phyloP scores from a whole-genome alignment of 1,139 yeast species.

The Tardiomyces blankii region DNA sequence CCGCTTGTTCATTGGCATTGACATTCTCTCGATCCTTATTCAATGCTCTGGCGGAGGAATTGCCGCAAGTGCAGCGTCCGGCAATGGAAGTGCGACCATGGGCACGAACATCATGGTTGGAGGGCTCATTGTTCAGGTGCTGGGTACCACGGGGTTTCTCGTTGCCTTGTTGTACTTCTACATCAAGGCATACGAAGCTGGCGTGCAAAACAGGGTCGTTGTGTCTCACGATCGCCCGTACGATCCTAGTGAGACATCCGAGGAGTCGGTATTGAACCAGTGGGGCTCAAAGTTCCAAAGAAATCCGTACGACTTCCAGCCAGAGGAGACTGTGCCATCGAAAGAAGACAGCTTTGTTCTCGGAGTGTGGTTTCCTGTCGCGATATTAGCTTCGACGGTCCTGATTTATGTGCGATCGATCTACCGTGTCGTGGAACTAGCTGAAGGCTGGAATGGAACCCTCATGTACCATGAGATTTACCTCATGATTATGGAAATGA shows the following conservation, averaged over 20 bases:
- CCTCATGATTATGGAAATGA: conserved; percentile 71
- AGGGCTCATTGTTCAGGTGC: conserved; percentile 72
- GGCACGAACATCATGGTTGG: conserved; percentile 77
- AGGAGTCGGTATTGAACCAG: no score
- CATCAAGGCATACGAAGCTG: conserved; percentile 32
- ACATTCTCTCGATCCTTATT: conserved; percentile 54
- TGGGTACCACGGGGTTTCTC: conserved; percentile 57
- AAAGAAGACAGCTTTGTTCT: no score
- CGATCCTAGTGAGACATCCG: no score
- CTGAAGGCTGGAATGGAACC: conserved; percentile 71
- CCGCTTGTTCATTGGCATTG: conserved; percentile 54
- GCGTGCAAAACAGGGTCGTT: not conserved
- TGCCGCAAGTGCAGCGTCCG: conserved; percentile 44
- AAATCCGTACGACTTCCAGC: no score
- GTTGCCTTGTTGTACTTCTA: conserved; percentile 45
- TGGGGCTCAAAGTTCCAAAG: no score
- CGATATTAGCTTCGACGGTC: conserved; percentile 24
- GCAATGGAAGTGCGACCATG: conserved; percentile 18
- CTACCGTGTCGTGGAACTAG: conserved; percentile 70
- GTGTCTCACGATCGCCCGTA: no score
- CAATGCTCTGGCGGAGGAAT: conserved; percentile 84
- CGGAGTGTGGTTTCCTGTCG: conserved; percentile 1
- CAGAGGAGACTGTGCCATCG: not conserved
- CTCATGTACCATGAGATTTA: conserved; percentile 61
- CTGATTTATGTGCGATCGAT: conserved; percentile 63